Conservation (phyloP, 176 grass and related monocot genomes). For the Triticum timopheevii region DNA sequence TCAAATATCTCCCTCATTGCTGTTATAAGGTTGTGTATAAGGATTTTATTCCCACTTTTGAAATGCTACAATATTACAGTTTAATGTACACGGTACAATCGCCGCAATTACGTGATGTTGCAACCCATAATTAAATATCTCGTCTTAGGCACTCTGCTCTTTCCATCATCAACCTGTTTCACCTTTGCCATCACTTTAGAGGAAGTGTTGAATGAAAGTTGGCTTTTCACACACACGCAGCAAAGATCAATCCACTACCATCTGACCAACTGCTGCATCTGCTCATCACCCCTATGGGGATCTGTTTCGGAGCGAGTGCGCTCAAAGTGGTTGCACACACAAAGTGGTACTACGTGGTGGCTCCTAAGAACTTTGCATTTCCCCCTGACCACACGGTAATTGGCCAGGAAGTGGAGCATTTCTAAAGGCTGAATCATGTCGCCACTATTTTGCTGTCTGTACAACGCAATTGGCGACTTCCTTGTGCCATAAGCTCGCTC, state of each 20-base stretch:
- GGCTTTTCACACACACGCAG: conserved; percentile 31
- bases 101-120: not conserved
- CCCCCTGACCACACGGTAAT: not conserved
- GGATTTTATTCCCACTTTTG: not conserved
- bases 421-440: conserved; percentile 43
- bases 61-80: not conserved
- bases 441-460: conserved; percentile 26
- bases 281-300: conserved; percentile 21
- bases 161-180: not conserved
- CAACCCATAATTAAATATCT: conserved; percentile 14
- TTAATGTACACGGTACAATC: not conserved
- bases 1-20: not conserved
- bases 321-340: conserved; percentile 30
- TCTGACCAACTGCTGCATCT: conserved; percentile 35
- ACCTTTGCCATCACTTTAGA: conserved; percentile 8
- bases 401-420: conserved; percentile 42
- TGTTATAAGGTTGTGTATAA: not conserved
- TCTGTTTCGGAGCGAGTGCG: conserved; percentile 30
- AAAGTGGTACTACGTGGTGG: conserved; percentile 23
- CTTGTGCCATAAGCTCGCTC: not conserved
- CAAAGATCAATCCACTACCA: conserved; percentile 26
- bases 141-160: not conserved
- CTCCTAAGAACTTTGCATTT: conserved; percentile 50
- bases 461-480: conserved; percentile 7
- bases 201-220: conserved; percentile 16